Conservation (phyloP, 768 basidiomycete species). For the Leccinum subtestaceum region DNA sequence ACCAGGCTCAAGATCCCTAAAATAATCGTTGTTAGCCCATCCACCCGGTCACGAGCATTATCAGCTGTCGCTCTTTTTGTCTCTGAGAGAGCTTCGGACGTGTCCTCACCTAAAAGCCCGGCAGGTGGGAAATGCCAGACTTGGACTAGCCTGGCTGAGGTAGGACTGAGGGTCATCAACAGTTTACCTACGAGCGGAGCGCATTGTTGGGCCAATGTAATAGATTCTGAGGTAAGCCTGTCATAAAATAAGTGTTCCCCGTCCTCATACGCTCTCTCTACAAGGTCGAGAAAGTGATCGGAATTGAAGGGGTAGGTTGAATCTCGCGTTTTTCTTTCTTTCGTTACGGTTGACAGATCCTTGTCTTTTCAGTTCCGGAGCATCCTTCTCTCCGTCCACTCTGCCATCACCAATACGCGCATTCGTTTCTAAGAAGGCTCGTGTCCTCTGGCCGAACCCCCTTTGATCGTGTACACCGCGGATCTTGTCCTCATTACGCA, state of each 20-base stretch:
- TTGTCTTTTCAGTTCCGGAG: too few relatives aligned
- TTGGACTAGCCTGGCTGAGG: slow-evolving; percentile 53
- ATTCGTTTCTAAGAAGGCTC: too few relatives aligned
- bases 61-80: slow-evolving; percentile 51
- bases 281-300: slow-evolving; percentile 61
- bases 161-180: slow-evolving; percentile 56
- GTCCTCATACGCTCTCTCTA: neutral
- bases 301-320: slow-evolving; percentile 47
- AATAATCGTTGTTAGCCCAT: slow-evolving; percentile 45
- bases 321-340: too few relatives aligned
- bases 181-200: slow-evolving; percentile 38
- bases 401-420: too few relatives aligned
- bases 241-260: neutral
- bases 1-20: too few relatives aligned
- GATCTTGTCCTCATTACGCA: too few relatives aligned
- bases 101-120: slow-evolving; percentile 28
- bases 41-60: slow-evolving; percentile 63
- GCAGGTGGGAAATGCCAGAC: too few relatives aligned
- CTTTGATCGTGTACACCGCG: too few relatives aligned
- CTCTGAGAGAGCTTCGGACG: slow-evolving; percentile 52
- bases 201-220: slow-evolving; percentile 44
- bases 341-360: too few relatives aligned
- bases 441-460: too few relatives aligned
- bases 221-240: slow-evolving; percentile 51
- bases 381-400: too few relatives aligned